A percentile compares a stretch with the other conserved stretches of the same genome.
phyloP scores from a whole-genome alignment of 2,329 filamentous ascomycete genomes.

The Colletotrichum phormii region DNA sequence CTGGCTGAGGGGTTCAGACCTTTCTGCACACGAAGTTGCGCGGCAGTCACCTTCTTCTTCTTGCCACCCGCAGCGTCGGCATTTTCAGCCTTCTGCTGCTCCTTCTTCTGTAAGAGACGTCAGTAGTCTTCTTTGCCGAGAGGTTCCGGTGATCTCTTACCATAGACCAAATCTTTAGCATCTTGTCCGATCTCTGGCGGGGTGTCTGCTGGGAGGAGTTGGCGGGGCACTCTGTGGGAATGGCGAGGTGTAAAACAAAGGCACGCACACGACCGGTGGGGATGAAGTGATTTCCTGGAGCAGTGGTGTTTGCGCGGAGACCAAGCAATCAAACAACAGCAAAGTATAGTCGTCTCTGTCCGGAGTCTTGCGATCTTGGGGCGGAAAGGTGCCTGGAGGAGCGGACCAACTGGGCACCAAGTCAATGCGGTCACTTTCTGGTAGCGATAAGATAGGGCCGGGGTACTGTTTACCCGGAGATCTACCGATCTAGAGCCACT shows the following conservation, averaged over 20 bases:
- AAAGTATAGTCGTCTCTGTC: background rate
- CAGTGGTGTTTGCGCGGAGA: background rate
- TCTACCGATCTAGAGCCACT: slow-evolving; percentile 17
- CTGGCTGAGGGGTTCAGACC: slow-evolving; percentile 63
- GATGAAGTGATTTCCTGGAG: background rate
- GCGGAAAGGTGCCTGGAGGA: slow-evolving; percentile 18
- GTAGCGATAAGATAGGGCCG: slow-evolving; percentile 33
- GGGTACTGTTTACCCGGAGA: slow-evolving; percentile 19
- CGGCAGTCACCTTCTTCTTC: slow-evolving; percentile 99
- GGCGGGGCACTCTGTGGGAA: slow-evolving; percentile 13
- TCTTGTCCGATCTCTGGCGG: slow-evolving; percentile 61
- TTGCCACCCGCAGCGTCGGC: slow-evolving; percentile 80
- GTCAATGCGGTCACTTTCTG: slow-evolving; percentile 36
- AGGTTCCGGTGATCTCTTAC: slow-evolving; percentile 59
- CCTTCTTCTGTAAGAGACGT: slow-evolving; percentile 77
- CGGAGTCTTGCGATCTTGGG: slow-evolving; percentile 29
- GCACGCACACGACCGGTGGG: background rate
- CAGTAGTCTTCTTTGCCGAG: background rate
- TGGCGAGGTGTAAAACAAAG: background rate
- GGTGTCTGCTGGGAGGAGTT: slow-evolving; percentile 22
- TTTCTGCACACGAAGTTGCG: slow-evolving; percentile 95
- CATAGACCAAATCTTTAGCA: slow-evolving; percentile 99
- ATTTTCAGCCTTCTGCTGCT: slow-evolving; percentile 94
- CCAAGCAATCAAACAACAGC: background rate
- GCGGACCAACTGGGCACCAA: slow-evolving; percentile 29